These are phyloP conservation scores for Aspergillus bridgeri DNA, from an alignment of 495 filamentous ascomycete species.

Conservation along the genomic window DNA sequence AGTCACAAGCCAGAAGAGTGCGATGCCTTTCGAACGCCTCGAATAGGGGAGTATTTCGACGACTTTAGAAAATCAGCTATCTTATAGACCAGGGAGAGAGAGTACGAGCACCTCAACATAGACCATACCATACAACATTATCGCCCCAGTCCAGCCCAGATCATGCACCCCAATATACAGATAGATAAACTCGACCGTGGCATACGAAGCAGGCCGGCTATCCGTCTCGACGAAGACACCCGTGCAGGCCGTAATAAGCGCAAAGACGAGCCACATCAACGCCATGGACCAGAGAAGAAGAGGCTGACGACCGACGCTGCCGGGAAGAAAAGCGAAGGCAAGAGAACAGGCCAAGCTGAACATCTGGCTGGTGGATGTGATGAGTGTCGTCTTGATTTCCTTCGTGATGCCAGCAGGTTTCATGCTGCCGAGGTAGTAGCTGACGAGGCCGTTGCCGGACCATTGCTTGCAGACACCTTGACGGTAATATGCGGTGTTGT, in stretches of 20 bases:
- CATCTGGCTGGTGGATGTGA: constrained; percentile 12
- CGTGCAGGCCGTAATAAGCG: constrained; percentile 47
- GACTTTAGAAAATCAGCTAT: constrained; percentile 2
- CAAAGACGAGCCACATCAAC: constrained; percentile 39
- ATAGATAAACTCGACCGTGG: background rate
- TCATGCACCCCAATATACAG: background rate
- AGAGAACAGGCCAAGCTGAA: constrained; percentile 44
- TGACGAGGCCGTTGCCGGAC: constrained; percentile 62
- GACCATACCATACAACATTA: background rate
- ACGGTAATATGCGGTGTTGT: constrained; percentile 25
- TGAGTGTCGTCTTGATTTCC: constrained; percentile 36
- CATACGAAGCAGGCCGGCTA: constrained; percentile 22
- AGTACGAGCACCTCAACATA: background rate
- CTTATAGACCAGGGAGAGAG: constrained; percentile 35
- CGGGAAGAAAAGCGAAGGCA: constrained; percentile 32
- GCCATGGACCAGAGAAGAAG: constrained; percentile 50
- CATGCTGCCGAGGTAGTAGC: constrained; percentile 53
- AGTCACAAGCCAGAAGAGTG: constrained; percentile 48
- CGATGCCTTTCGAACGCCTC: constrained; percentile 62
- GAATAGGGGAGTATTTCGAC: constrained; percentile 65
- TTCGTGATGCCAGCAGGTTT: constrained; percentile 47
- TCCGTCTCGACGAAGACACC: constrained; percentile 44
- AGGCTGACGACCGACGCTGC: constrained; percentile 53
- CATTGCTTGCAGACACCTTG: constrained; percentile 60
- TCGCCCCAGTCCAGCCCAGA: background rate